Evolutionary conservation across 208 protist genomes (phyloP), one percentile per base, ranked within the genome.

Genomic region (Vickermania ingenoplastis): DNA sequence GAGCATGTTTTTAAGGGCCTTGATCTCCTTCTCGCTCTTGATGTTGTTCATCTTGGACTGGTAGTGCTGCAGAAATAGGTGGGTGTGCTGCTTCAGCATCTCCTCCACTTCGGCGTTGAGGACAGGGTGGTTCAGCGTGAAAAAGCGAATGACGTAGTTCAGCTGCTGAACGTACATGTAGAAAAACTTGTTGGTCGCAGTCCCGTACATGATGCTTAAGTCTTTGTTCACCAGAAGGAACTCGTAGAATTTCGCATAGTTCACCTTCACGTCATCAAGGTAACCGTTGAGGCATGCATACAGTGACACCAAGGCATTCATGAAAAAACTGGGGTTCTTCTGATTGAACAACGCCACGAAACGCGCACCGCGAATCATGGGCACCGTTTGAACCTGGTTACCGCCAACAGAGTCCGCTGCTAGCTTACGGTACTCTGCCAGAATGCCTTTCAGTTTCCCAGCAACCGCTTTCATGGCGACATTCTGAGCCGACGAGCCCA

Each of bases 351-450:
- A 66, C 51, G 80, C 81, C 4, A 89, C 75, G 63, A 86, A 91
- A 45, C 84, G 79, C 22, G 84, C 81, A 71, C 84, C 81, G 58
- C 84, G 79, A 59, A 91, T 89, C 84, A 91, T 91, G 36, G 79
- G 75, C 50, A 86, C 73, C 31, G 84, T 86, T 67, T 85, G 73
- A 49, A 87, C 75, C 61, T 83, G 73, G 55, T 82, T 73, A 26
- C 84, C 84, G 27, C 81, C 80, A 14, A 86, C 79, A 17, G 78
- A 86, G 68, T 91, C 83, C 5, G 90, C 89, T 7, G 87, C 92
- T 17, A 97, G 75, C 74, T 96, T 95, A 73, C 90, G 86, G 77
- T 96, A 97, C 82, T 96, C 89, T 24, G 90, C 86, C 49, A 97
- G 81, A 67, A 96, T 93, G 36, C 89, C 81, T 74, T 97, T 97